A percentile compares a stretch with the other conserved stretches of the same genome.
Conservation (phyloP, 305 asterid genomes). For the Plantago rigida region DNA sequence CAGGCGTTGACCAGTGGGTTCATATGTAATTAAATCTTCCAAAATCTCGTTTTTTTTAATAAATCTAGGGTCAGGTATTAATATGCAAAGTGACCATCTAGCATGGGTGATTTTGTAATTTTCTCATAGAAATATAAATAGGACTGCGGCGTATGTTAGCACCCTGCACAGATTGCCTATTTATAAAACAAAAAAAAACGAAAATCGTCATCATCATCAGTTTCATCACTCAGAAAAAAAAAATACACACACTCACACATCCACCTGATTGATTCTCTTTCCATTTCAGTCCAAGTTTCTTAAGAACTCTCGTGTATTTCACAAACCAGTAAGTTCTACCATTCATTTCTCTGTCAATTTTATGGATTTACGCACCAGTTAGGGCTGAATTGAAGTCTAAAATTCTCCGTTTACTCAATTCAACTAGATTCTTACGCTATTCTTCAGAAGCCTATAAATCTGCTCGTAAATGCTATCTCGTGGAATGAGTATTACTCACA, state of each 20-base stretch:
- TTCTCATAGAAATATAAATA: no score
- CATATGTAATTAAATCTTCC: no score
- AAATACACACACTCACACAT: conserved; percentile 18
- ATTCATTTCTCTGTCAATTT: not conserved
- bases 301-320: conserved; percentile 14
- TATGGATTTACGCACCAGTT: conserved; percentile 13
- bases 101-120: no score
- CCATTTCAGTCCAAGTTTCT: conserved; percentile 26
- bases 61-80: no score
- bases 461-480: conserved; percentile 21
- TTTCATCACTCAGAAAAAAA: not conserved
- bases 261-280: conserved; percentile 14
- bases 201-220: no score
- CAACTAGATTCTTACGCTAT: not conserved
- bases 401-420: not conserved
- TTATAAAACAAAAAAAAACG: no score
- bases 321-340: conserved; percentile 11
- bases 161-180: not conserved
- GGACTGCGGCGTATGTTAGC: conserved; percentile 30
- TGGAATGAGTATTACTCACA: conserved; percentile 22
- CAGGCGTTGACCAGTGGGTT: no score
- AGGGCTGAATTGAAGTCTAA: conserved; percentile 27
- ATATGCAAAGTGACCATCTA: no score
- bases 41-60: no score
- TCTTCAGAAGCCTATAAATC: not conserved